Evolutionary conservation across 2,329 filamentous ascomycete genomes (phyloP).

Genomic region (Aulographum hederae): DNA sequence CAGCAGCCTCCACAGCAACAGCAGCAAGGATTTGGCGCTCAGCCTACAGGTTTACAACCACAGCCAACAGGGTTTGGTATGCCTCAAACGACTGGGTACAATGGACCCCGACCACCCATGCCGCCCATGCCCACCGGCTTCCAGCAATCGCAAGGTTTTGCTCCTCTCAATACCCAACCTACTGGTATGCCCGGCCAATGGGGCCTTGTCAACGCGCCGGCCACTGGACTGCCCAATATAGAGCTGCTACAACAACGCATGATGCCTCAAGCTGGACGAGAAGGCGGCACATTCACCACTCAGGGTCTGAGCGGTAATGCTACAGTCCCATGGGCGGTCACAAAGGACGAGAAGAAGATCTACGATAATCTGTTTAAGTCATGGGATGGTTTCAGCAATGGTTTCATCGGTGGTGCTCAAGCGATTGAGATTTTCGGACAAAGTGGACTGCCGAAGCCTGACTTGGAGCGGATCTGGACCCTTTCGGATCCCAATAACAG

Average conservation of each 20-base stretch:
- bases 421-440: constrained; percentile 96
- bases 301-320: constrained; percentile 82
- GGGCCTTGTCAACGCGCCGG: constrained; percentile 92
- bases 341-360: constrained; percentile 93
- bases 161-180: constrained; percentile 71
- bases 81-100: constrained; percentile 59
- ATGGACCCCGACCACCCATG: constrained; percentile 61
- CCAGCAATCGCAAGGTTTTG: constrained; percentile 49
- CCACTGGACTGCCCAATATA: constrained; percentile 80
- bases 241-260: constrained; percentile 82
- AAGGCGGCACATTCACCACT: constrained; percentile 72
- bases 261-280: constrained; percentile 89
- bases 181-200: constrained; percentile 88
- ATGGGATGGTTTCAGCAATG: constrained; percentile 90
- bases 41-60: constrained; percentile 42
- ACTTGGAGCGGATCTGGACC: constrained; percentile 88
- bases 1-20: constrained; percentile 21
- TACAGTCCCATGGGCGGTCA: constrained; percentile 94
- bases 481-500: constrained; percentile 87
- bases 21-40: constrained; percentile 36
- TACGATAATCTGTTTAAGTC: constrained; percentile 91
- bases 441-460: constrained; percentile 77
- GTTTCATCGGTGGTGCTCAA: constrained; percentile 77
- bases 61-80: constrained; percentile 32
- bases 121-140: constrained; percentile 64